Evolutionary conservation across 176 grass and related monocot genomes (phyloP).

Genomic region (Hsuehochloa calcarea): DNA sequence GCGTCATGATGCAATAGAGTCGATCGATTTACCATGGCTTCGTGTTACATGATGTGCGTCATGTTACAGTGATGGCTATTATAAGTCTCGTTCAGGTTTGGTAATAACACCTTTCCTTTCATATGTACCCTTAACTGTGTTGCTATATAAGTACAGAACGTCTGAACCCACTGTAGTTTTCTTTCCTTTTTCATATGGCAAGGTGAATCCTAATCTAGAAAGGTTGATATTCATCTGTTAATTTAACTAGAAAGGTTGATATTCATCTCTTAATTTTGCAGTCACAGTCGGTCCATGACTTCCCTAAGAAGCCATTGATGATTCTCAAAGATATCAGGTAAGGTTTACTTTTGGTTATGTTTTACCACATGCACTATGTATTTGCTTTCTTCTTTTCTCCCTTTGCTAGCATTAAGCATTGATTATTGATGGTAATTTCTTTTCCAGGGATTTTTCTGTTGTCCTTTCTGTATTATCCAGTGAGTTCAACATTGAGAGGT

Average conservation of each 20-base stretch:
- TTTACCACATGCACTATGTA: background rate
- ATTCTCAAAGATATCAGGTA: conserved; percentile 71
- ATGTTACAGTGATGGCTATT: conserved; percentile 81
- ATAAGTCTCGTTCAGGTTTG: conserved; percentile 88
- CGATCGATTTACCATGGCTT: conserved; percentile 85
- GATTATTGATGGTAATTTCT: conserved; percentile 12
- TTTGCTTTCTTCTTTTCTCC: background rate
- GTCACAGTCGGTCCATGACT: conserved; percentile 64
- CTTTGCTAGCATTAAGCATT: background rate
- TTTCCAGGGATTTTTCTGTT: conserved; percentile 76
- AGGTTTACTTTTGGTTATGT: conserved; percentile 28
- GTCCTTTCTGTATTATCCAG: conserved; percentile 69
- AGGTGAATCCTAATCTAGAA: conserved; percentile 1
- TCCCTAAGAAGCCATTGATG: conserved; percentile 78
- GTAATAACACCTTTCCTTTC: conserved; percentile 9
- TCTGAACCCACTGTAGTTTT: background rate
- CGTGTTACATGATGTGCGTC: too few relatives aligned
- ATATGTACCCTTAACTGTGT: background rate
- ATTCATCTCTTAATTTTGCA: conserved; percentile 46
- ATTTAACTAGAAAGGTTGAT: conserved; percentile 27
- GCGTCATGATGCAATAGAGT: conserved; percentile 56
- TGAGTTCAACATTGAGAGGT: conserved; percentile 80
- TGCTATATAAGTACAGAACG: conserved; percentile 18
- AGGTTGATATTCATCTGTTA: conserved; percentile 3
- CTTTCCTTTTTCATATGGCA: background rate